These are phyloP conservation scores for Alternaria brassicae DNA, from an alignment of 2,329 filamentous ascomycete genomes.

Conservation along the genomic window DNA sequence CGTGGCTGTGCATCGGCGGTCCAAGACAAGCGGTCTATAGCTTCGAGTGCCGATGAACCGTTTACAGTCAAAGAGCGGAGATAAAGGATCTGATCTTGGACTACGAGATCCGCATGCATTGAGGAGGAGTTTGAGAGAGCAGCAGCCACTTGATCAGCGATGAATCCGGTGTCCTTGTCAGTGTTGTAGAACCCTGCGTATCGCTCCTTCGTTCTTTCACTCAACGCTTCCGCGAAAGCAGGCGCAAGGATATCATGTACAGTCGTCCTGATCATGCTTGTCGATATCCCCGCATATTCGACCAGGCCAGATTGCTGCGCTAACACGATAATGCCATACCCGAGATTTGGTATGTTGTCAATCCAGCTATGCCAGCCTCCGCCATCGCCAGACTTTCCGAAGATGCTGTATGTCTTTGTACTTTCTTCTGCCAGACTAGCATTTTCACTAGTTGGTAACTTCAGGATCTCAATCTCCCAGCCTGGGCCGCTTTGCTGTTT, in stretches of 20 bases:
- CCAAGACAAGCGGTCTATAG: constrained; percentile 39
- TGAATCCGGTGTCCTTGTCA: constrained; percentile 29
- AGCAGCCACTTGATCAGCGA: constrained; percentile 23
- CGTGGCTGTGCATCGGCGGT: constrained; percentile 18
- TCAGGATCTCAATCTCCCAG: constrained; percentile 39
- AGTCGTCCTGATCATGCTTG: constrained; percentile 19
- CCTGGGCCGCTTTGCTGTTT: constrained; percentile 38
- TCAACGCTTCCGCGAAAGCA: constrained; percentile 34
- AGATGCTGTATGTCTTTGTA: constrained; percentile 35
- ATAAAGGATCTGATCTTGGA: constrained; percentile 37
- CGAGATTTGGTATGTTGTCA: constrained; percentile 39
- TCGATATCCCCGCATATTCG: constrained; percentile 27
- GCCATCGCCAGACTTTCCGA: constrained; percentile 44
- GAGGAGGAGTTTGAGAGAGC: constrained; percentile 8
- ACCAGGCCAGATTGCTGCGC: constrained; percentile 25
- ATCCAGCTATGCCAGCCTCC: constrained; percentile 45
- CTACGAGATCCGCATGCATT: constrained; percentile 34
- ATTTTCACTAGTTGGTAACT: constrained; percentile 19
- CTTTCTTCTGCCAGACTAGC: background rate
- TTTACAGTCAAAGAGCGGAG: constrained; percentile 38
- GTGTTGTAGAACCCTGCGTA: constrained; percentile 34
- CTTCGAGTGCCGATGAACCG: constrained; percentile 38
- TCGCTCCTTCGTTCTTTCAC: constrained; percentile 15
- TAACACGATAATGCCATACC: constrained; percentile 40
- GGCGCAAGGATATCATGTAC: constrained; percentile 37